Percentiles rank a stretch among this genome's conserved stretches.
phyloP scores from a whole-genome alignment of 805 yeast genomes.

The Monosporozyma aerobia region DNA sequence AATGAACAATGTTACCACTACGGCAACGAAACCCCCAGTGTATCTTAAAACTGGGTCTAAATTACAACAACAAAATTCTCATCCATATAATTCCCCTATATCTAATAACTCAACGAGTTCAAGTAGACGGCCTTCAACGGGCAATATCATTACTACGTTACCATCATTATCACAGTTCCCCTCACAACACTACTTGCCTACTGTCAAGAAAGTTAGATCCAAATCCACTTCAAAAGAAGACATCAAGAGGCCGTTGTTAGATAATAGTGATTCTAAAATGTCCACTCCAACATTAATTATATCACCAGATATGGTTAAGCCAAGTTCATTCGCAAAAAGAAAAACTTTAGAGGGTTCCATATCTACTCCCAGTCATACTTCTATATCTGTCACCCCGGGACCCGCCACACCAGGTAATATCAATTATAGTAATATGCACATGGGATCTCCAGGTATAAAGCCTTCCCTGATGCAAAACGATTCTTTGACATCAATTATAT shows the following conservation, averaged over 20 bases:
- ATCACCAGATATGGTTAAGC: neutral
- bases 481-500: constrained; percentile 2
- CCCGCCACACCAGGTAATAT: neutral
- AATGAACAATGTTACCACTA: neutral
- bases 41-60: neutral
- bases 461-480: neutral
- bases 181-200: neutral
- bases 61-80: neutral
- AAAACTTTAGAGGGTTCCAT: neutral
- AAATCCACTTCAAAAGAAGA: neutral
- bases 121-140: constrained; percentile 8
- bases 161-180: neutral
- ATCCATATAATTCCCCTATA: neutral
- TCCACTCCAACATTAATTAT: constrained; percentile 17
- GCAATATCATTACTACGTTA: neutral
- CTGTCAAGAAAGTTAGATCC: neutral
- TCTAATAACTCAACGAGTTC: constrained; percentile 37
- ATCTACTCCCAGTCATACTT: neutral
- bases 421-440: neutral
- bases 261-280: neutral
- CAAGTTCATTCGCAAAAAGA: neutral
- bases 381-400: neutral
- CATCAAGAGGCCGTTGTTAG: neutral
- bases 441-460: neutral
- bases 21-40: neutral